Conservation (phyloP, 2,329 filamentous ascomycete species). For the Aspergillus hortae region DNA sequence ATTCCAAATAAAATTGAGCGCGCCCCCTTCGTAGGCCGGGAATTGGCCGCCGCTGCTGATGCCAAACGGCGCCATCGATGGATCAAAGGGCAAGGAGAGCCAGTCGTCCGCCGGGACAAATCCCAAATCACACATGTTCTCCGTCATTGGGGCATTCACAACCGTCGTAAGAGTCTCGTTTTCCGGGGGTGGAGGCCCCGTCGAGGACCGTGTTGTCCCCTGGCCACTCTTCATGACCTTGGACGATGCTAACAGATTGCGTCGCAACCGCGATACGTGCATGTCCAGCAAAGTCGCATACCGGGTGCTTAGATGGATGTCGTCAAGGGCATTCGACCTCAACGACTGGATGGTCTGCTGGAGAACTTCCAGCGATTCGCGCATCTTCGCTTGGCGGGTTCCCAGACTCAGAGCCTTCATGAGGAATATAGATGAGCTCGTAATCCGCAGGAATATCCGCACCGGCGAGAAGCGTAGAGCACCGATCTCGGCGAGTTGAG, state of each 20-base stretch:
- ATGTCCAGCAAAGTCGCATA: conserved; percentile 50
- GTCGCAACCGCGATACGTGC: conserved; percentile 41
- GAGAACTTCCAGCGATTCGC: conserved; percentile 47
- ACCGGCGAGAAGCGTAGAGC: conserved; percentile 52
- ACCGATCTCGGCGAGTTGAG: conserved; percentile 44
- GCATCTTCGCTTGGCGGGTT: conserved; percentile 47
- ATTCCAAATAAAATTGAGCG: conserved; percentile 44
- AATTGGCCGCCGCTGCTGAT: conserved; percentile 36
- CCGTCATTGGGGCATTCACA: conserved; percentile 19
- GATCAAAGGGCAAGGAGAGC: conserved; percentile 42
- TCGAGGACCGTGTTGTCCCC: conserved; percentile 25
- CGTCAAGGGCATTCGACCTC: conserved; percentile 48
- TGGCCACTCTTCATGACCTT: conserved; percentile 25
- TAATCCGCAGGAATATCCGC: conserved; percentile 52
- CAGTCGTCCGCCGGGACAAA: conserved; percentile 39
- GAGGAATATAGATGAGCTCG: conserved; percentile 54
- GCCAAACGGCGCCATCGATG: conserved; percentile 43
- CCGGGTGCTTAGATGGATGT: conserved; percentile 51
- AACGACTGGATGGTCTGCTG: conserved; percentile 48
- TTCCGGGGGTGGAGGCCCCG: conserved; percentile 26
- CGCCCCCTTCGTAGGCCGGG: conserved; percentile 38
- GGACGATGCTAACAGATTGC: conserved; percentile 35
- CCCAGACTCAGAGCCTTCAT: conserved; percentile 51
- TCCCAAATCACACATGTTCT: conserved; percentile 25
- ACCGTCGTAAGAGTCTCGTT: conserved; percentile 17